phyloP scores from a whole-genome alignment of 2,329 filamentous ascomycete species.

The Diaporthe citriasiana region DNA sequence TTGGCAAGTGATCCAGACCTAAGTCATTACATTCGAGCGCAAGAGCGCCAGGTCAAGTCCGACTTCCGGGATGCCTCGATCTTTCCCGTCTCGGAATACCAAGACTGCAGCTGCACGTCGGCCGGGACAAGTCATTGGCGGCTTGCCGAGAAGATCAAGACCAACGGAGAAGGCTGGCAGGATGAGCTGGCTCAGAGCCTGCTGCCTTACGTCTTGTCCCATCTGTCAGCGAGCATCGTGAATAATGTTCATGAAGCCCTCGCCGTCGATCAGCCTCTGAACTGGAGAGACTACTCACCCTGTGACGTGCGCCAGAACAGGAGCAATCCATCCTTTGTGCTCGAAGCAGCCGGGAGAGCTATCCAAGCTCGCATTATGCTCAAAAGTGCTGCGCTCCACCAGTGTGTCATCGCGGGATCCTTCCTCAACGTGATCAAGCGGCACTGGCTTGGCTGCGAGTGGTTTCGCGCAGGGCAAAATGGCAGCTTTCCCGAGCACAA shows the following conservation, averaged over 20 bases:
- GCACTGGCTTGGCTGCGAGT: slow-evolving; percentile 9
- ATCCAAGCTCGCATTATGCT: background rate
- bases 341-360: background rate
- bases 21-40: background rate
- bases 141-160: background rate
- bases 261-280: background rate
- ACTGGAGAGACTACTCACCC: background rate
- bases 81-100: background rate
- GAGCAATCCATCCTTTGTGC: background rate
- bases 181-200: background rate
- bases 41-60: background rate
- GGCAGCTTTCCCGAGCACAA: slow-evolving; percentile 3
- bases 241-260: background rate
- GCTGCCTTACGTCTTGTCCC: background rate
- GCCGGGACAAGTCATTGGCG: background rate
- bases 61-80: background rate
- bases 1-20: background rate
- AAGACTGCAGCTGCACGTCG: background rate
- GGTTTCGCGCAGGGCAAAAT: background rate
- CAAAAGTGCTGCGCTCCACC: background rate
- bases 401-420: background rate
- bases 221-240: background rate
- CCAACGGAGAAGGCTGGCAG: background rate
- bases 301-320: slow-evolving; percentile 1
- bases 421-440: slow-evolving; percentile 4